Percentiles rank a stretch among this genome's conserved stretches.
These are phyloP conservation scores for Aspergillus heteromorphus DNA, from an alignment of 495 filamentous ascomycete species.

Conservation along the genomic window DNA sequence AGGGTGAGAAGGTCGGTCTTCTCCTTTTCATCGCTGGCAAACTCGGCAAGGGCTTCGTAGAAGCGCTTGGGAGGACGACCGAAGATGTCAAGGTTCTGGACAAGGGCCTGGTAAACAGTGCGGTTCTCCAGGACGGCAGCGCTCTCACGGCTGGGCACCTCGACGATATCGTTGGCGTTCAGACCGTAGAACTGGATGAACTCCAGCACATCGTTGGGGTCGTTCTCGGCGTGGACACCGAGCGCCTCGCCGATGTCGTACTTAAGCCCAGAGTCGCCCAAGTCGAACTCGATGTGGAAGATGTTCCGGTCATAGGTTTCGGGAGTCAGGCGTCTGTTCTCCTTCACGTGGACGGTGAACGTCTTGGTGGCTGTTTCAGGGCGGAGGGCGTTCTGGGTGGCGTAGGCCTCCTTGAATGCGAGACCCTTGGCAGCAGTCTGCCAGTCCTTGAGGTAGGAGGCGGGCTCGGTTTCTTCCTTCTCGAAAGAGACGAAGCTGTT, in stretches of 20 bases:
- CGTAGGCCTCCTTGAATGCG: conserved; percentile 91
- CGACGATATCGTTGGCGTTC: conserved; percentile 74
- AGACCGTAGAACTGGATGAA: conserved; percentile 90
- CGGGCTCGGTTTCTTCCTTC: conserved; percentile 65
- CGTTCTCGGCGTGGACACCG: conserved; percentile 92
- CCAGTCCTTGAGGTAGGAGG: conserved; percentile 65
- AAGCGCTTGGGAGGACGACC: conserved; percentile 95
- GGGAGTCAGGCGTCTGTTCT: conserved; percentile 89
- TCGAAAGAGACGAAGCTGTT: conserved; percentile 83
- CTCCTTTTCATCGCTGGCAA: conserved; percentile 76
- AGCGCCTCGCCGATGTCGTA: conserved; percentile 99
- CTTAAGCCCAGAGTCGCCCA: conserved; percentile 80
- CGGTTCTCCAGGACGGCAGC: conserved; percentile 71
- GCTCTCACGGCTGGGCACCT: conserved; percentile 85
- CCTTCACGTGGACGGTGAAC: conserved; percentile 81
- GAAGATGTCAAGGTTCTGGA: conserved; percentile 95
- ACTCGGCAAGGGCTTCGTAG: conserved; percentile 87
- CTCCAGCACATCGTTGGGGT: conserved; percentile 66
- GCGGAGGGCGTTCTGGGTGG: conserved; percentile 64
- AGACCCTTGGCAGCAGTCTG: conserved; percentile 78
- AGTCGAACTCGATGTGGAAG: conserved; percentile 99
- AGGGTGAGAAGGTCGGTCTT: conserved; percentile 72
- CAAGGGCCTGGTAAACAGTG: conserved; percentile 86
- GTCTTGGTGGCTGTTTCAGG: conserved; percentile 86
- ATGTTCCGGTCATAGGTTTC: conserved; percentile 92